Base-by-base conservation (phyloP, 2,329 filamentous ascomycete species). In the Aspergillus pseudonomiae region DNA sequence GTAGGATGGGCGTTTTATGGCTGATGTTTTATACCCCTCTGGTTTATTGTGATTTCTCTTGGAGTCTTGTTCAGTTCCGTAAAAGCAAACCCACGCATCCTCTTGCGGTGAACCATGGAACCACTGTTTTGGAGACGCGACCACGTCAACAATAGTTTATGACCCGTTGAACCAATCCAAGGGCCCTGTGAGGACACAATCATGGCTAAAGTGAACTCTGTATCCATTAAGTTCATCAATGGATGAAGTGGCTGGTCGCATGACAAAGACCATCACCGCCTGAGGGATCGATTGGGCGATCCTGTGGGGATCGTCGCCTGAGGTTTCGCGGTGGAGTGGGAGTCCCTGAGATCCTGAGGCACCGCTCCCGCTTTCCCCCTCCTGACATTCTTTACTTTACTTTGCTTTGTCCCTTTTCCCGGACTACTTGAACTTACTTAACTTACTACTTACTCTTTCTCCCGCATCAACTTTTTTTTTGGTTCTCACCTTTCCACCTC, bases 51-150 rank as follows among this genome's bases (percentile, higher is more conserved):
- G n/a, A 54, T 30, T 53, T 34, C 24, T 48, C 45, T 48, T 28
- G 4, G 45, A 26, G 16, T 4, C 16, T 45, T 43, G 21, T n/a
- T n/a, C n/a, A 45, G 41, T 45, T 24, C 9, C 45, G 41, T 56
- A 61, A 36, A 64, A 16, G 5, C 7, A 36, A 36, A 36, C 6
- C 34, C 12, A 36, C 34, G 34, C 12, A 16, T 16, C 34, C 36
- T 21, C 24, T 10, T 48, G 41, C 10, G 62, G 43, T 55, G 69
- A 73, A 72, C 71, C 71, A 68, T 71, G 70, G 71, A 71, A 68
- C 59, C 55, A 12, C 26, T 64, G 67, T 65, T 67, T 68, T 67
- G 61, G 67, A 63, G 36, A 57, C 63, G 39, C 59, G 59, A 50
- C 46, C 48, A 34, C 32, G 46, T 55, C 39, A 55, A 61, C 52